Conservation (phyloP, 805 yeast genomes). For the Nakazawaea peltata region DNA sequence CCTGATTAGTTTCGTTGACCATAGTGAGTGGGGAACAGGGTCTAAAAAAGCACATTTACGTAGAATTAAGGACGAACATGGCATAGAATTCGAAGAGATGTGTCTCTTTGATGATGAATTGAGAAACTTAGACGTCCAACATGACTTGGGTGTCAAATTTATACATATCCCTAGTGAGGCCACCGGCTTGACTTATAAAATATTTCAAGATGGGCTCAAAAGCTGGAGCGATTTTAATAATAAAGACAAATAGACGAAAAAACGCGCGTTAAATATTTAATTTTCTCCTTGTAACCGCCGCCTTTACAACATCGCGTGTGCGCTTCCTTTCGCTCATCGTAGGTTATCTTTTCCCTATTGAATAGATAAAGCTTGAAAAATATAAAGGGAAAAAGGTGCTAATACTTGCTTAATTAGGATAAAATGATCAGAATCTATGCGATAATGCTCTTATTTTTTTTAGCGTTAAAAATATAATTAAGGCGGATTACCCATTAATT, state of each 20-base stretch:
- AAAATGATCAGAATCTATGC: too few relatives aligned
- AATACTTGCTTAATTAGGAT: constrained; percentile 4
- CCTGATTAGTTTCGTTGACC: constrained; percentile 43
- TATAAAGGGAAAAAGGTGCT: not conserved
- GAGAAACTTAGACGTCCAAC: constrained; percentile 69
- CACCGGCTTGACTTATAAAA: constrained; percentile 45
- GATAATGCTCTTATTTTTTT: too few relatives aligned
- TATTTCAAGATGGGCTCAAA: constrained; percentile 38
- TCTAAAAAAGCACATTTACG: constrained; percentile 50
- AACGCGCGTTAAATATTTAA: too few relatives aligned
- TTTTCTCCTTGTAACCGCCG: too few relatives aligned
- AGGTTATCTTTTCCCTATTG: too few relatives aligned
- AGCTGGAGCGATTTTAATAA: constrained; percentile 21
- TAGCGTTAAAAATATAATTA: too few relatives aligned
- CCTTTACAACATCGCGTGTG: too few relatives aligned
- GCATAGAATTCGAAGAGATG: constrained; percentile 40
- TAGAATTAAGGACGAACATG: constrained; percentile 37
- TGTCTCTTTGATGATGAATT: constrained; percentile 71
- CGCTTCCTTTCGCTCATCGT: too few relatives aligned
- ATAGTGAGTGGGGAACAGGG: constrained; percentile 63
- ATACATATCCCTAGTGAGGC: constrained; percentile 52
- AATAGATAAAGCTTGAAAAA: constrained; percentile 1
- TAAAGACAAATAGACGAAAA: not conserved
- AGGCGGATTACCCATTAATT: too few relatives aligned
- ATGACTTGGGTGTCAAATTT: constrained; percentile 58